phyloP scores from a whole-genome alignment of 345 rosid species.

The Ceriops decandra region DNA sequence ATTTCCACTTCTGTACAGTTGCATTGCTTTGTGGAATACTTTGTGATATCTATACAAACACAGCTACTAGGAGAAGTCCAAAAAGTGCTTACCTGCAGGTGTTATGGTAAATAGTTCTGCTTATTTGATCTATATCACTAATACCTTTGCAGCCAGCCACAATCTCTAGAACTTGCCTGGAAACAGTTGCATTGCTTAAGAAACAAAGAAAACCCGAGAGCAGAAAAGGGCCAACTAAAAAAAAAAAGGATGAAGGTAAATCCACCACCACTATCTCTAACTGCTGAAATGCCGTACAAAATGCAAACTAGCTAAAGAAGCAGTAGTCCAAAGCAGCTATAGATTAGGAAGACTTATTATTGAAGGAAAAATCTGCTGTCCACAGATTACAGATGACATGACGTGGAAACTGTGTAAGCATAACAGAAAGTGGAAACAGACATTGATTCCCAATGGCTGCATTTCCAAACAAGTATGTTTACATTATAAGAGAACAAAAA shows the following conservation, averaged over 20 bases:
- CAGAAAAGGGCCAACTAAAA: too few relatives aligned
- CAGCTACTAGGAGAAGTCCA: background rate
- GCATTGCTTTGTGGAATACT: too few relatives aligned
- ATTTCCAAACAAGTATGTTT: background rate
- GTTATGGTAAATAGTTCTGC: slow-evolving; percentile 74
- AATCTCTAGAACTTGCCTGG: slow-evolving; percentile 94
- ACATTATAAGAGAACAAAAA: background rate
- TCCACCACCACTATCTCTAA: too few relatives aligned
- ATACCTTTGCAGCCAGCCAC: slow-evolving; percentile 87
- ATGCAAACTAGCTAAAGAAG: too few relatives aligned
- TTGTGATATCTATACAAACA: too few relatives aligned
- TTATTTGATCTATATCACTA: slow-evolving; percentile 50
- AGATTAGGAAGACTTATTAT: too few relatives aligned
- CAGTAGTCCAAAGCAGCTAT: too few relatives aligned
- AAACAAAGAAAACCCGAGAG: too few relatives aligned
- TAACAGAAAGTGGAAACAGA: background rate
- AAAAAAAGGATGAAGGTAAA: too few relatives aligned
- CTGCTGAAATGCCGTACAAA: too few relatives aligned
- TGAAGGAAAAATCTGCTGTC: background rate
- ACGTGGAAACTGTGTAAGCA: background rate
- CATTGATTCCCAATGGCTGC: background rate
- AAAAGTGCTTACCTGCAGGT: slow-evolving; percentile 65
- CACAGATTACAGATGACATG: background rate
- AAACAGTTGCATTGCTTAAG: slow-evolving; percentile 6
- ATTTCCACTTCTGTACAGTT: too few relatives aligned